A percentile compares a stretch with the other conserved stretches of the same genome.
Evolutionary conservation across 2,329 filamentous ascomycete species (phyloP).

Genomic region (Ophiostoma sp.): DNA sequence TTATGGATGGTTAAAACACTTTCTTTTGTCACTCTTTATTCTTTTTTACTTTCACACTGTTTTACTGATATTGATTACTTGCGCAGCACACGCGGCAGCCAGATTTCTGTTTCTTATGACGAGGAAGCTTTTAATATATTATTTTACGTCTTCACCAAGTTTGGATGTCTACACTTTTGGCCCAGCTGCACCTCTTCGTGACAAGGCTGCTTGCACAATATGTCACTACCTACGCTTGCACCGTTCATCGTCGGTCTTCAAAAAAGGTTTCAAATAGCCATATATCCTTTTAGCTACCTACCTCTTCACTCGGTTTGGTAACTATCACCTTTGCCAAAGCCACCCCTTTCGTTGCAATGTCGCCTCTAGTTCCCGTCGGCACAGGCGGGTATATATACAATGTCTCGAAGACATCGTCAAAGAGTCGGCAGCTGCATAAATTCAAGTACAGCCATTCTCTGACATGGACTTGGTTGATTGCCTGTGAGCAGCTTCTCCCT

Average conservation of each 20-base stretch:
- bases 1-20: constrained; percentile 1
- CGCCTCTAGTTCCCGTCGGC: background rate
- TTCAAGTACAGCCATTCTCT: background rate
- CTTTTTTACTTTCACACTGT: background rate
- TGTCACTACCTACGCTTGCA: background rate
- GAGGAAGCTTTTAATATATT: background rate
- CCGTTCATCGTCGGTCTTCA: background rate
- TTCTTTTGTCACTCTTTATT: background rate
- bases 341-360: background rate
- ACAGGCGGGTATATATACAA: background rate
- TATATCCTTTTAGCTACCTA: background rate
- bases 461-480: background rate
- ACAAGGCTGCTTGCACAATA: background rate
- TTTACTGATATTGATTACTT: background rate
- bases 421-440: background rate
- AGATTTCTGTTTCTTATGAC: background rate
- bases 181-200: background rate
- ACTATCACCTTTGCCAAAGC: background rate
- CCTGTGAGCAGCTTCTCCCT: background rate
- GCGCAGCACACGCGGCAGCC: constrained; percentile 5
- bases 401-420: background rate
- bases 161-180: background rate
- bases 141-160: background rate
- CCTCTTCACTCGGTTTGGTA: background rate
- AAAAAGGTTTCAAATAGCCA: too few species aligned